Conservation (phyloP, 257 asterid species). For the Solanum microdontum region DNA sequence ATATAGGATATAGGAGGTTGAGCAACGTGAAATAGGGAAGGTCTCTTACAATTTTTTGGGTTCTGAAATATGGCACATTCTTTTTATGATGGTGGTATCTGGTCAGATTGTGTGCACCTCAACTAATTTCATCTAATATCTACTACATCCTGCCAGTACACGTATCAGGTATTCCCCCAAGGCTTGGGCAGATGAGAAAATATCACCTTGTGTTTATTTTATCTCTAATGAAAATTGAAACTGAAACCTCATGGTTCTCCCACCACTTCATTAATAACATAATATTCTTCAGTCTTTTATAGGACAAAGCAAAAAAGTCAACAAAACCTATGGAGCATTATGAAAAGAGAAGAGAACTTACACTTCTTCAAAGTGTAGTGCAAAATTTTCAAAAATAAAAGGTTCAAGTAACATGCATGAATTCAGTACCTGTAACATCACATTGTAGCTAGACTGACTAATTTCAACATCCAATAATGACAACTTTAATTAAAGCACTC, state of each 20-base stretch:
- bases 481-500: neutral
- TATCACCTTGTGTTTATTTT: neutral
- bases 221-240: neutral
- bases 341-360: neutral
- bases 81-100: neutral
- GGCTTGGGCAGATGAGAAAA: neutral
- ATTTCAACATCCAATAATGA: neutral
- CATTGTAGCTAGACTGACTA: neutral
- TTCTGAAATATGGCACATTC: neutral
- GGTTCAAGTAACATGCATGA: neutral
- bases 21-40: neutral
- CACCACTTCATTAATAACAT: neutral
- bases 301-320: neutral
- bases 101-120: neutral
- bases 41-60: neutral
- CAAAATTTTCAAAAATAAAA: neutral
- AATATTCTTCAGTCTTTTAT: neutral
- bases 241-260: neutral
- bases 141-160: neutral
- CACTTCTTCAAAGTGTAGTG: neutral
- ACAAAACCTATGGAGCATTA: neutral
- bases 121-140: neutral
- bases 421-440: neutral
- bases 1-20: neutral
- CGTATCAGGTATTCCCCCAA: neutral